Evolutionary conservation across 768 basidiomycete species (phyloP).

Genomic region (Lactifluus piperatus): DNA sequence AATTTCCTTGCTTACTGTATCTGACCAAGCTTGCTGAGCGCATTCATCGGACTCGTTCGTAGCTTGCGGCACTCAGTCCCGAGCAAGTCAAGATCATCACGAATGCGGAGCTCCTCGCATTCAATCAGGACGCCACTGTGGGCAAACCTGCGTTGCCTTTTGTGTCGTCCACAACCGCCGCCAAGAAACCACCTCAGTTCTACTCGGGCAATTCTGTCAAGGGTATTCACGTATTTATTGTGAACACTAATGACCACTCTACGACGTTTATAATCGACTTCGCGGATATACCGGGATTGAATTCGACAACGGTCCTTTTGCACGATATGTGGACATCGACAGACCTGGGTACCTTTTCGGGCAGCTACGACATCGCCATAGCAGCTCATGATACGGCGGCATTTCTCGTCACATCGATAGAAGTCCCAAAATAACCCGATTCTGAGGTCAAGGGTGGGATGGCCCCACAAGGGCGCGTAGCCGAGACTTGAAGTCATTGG

Average conservation of each 20-base stretch:
- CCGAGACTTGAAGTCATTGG: background rate
- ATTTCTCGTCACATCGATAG: slow-evolving; percentile 32
- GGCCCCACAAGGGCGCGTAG: background rate
- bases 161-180: slow-evolving; percentile 32
- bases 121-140: slow-evolving; percentile 41
- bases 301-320: slow-evolving; percentile 27
- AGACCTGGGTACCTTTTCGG: slow-evolving; percentile 35
- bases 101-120: slow-evolving; percentile 44
- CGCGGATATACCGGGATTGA: slow-evolving; percentile 38
- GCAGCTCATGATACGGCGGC: slow-evolving; percentile 47
- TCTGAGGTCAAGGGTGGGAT: background rate
- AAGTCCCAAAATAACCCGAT: background rate
- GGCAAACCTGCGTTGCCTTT: slow-evolving; percentile 44
- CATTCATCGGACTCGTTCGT: background rate
- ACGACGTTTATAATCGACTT: slow-evolving; percentile 40
- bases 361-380: slow-evolving; percentile 34
- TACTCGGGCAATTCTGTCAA: slow-evolving; percentile 41
- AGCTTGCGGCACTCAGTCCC: slow-evolving; percentile 35
- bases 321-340: slow-evolving; percentile 49
- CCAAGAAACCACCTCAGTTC: slow-evolving; percentile 43
- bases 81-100: slow-evolving; percentile 41
- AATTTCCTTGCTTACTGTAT: background rate
- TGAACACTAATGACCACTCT: slow-evolving; percentile 36
- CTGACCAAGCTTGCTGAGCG: background rate
- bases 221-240: slow-evolving; percentile 47